Evolutionary conservation across 2,329 filamentous ascomycete species (phyloP), one percentile per base, ranked within the genome.

Genomic region (Clarireedia homoeocarpa): DNA sequence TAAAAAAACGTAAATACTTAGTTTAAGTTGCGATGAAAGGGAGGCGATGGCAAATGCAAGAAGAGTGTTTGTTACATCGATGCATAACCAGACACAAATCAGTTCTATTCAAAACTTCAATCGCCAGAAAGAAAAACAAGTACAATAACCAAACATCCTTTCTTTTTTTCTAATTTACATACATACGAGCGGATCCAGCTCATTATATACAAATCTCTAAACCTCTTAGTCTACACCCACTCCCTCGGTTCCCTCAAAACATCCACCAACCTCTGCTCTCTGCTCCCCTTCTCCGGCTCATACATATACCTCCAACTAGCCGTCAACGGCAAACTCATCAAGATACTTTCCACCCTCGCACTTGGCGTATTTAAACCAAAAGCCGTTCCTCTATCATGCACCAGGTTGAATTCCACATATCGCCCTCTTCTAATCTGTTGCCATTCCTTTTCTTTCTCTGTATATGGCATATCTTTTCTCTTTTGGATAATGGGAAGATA

Each of bases 371-470:
- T 94, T 61, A 99, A 75, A 1, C 94, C 94, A 71, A 99, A 99
- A 6, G 88, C 85, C 2, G 94, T 99, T 2, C 94, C 94, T 26
- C 94, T 83, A 74, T 99, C 94, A 73, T 99, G 91, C 55, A 99
- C 90, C 39, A 99, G 80, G 73, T 99, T 99, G 73, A 99, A 99
- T 74, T 99, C 94, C 61, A 99, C 94, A 70, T 99, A 99, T 66
- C 91, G 81, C n/a, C 94, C 94, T 62, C 94, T 78, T 50, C 94
- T 82, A 60, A 99, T 78, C 75, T 97, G 94, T 75, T 99, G 94
- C 94, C 94, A 99, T 62, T 89, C 83, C 77, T 96, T 96, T 74
- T 96, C 88, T 63, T 85, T 79, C 48, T 87, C 85, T 0, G 84
- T 91, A 67, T 84, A 99, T 0, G 89, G 84, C 90, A 96, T 91